Conservation (phyloP, 2,329 filamentous ascomycete species). For the Knufia petricola region DNA sequence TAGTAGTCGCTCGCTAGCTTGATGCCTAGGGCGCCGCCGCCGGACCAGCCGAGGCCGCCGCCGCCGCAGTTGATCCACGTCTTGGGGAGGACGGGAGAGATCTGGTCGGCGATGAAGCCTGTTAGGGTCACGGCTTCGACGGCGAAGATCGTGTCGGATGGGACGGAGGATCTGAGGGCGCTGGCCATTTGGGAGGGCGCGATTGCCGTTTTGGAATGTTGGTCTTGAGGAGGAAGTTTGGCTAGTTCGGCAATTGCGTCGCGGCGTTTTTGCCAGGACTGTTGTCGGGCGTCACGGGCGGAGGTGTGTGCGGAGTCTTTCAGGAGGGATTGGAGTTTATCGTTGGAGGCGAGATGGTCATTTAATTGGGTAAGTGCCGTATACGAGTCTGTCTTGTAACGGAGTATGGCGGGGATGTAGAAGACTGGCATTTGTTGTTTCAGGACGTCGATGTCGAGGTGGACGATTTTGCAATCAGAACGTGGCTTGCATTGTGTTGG, state of each 20-base stretch:
- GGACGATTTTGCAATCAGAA: conserved; percentile 48
- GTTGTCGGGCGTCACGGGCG: conserved; percentile 38
- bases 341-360: conserved; percentile 45
- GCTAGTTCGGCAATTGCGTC: conserved; percentile 49
- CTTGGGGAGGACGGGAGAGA: conserved; percentile 58
- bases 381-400: conserved; percentile 58
- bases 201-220: conserved; percentile 50
- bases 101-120: conserved; percentile 57
- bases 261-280: conserved; percentile 50
- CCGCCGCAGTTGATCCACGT: conserved; percentile 75
- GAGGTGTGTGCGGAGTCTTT: conserved; percentile 26
- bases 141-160: conserved; percentile 60
- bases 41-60: conserved; percentile 71
- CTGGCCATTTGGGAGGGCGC: conserved; percentile 50
- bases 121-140: conserved; percentile 71
- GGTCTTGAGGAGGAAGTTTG: conserved; percentile 42
- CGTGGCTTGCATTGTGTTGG: conserved; percentile 59
- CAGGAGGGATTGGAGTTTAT: conserved; percentile 35
- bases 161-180: conserved; percentile 48
- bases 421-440: conserved; percentile 67
- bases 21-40: conserved; percentile 64
- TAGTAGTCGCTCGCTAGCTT: conserved; percentile 57
- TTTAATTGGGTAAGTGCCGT: conserved; percentile 61
- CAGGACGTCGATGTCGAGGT: conserved; percentile 57
- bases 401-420: conserved; percentile 56